Base-by-base conservation (phyloP, 2,329 filamentous ascomycete genomes). In the Cladosporium velox region DNA sequence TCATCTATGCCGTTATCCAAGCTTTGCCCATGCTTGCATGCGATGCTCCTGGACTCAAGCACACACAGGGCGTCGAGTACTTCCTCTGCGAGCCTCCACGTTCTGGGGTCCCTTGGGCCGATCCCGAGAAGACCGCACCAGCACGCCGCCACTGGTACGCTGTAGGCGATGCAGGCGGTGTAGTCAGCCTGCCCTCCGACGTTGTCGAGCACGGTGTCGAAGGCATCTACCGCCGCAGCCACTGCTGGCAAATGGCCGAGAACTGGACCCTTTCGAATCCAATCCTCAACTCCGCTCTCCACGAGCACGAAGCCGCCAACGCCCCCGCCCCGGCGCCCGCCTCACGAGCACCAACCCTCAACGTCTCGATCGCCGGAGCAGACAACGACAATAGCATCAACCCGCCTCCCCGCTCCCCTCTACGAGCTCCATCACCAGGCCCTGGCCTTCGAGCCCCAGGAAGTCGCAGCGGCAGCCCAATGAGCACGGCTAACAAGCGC, bases 51-150 rank as follows among this genome's bases (percentile, higher is more conserved):
- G 88, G 85, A 11, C 79, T 93, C 54, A 85, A 84, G 64, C 88
- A 85, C 75, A 90, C 87, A 0, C 86, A 92, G 60, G 88, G 86
- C 1, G 90, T 92, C 2, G 91, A 94, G 76, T 92, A 94, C 78
- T 95, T 94, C 80, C 82, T 94, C 32, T 93, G 91, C 76, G 85
- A 92, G 74, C 87, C 90, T 4, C 89, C 91, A 0, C 86, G 90
- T 73, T 89, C 89, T 21, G 88, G 88, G 64, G 83, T 87, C 0
- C 91, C 91, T 0, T 95, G 91, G 91, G 82, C 88, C 3, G 70
- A 72, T 35, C 68, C 73, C 55, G 86, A 87, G 64, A 89, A 90
- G 63, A 86, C 86, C 65, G 77, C 76, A 44, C 82, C 84, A 62
- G 76, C 75, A 14, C 81, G 87, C 58, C 85, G 89, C 15, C 87